Base-by-base conservation (phyloP, 192 early-diverging fungal species). In the Dissophora ornata region DNA sequence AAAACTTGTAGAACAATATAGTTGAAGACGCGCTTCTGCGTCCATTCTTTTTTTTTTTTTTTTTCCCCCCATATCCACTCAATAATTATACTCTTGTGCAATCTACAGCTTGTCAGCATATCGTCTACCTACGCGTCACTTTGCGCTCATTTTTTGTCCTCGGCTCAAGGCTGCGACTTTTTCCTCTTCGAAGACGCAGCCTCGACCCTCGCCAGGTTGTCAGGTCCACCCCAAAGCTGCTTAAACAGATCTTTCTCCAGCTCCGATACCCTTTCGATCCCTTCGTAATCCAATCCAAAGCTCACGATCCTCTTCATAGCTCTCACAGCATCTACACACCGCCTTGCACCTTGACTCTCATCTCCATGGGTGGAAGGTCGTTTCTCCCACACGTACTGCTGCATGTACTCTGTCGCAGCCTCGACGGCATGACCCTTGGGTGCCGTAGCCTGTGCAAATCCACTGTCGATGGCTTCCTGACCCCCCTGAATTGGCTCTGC, bases 271-370 rank as follows among this genome's bases (percentile, higher is more conserved):
- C 65, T 19, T 1, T 82, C 75, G 5, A 83, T 54, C 26, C 71
- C 52, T 5, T 69, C 77, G 38, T 64, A 22, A 45, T 64, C 61
- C 13, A 77, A 24, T 10, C 73, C 69, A 59, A 59, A 40, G 40
- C 63, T 67, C 9, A 83, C 67, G 22, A 86, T 61, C 33, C 54
- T 53, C 59, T 90, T 90, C 68, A 90, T 81, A 0, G 74, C 79
- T 34, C 83, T 79, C 1, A 89, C 74, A 15, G 86, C 88, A 25
- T 29, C 45, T 4, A 86, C 69, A 40, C 84, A 80, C 24, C 79
- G 62, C 42, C 71, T 78, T 15, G 45, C 67, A 7, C 73, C 64
- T 10, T 54, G 57, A 13, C 6, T 18, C 2, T 70, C 61, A 47
- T 55, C 40, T 4, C 8, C 48, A 24, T 53, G 40, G 15, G 33